Percentiles rank a stretch among this genome's conserved stretches.
phyloP scores from a whole-genome alignment of 2,329 filamentous ascomycete species.

The Fusarium verticillioides region DNA sequence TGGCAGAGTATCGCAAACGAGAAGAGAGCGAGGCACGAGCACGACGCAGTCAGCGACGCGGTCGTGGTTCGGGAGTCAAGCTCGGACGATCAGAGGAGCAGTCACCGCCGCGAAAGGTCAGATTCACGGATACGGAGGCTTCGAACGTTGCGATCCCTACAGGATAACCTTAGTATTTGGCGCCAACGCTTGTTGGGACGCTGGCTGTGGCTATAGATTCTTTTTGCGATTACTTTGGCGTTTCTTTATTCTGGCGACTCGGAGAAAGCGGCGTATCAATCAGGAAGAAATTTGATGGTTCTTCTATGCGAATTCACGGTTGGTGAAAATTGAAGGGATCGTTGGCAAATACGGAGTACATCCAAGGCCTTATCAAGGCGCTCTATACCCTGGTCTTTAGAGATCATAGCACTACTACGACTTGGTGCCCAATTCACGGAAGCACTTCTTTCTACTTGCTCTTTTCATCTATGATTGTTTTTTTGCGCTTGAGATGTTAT shows the following conservation, averaged over 20 bases:
- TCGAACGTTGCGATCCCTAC: slow-evolving; percentile 47
- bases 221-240: slow-evolving; percentile 22
- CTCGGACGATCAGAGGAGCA: slow-evolving; percentile 41
- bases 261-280: background rate
- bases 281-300: background rate
- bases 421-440: slow-evolving; percentile 2
- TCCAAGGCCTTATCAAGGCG: slow-evolving; percentile 15
- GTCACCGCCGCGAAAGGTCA: slow-evolving; percentile 49
- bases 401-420: slow-evolving; percentile 11
- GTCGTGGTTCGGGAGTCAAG: slow-evolving; percentile 47
- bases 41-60: slow-evolving; percentile 63
- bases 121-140: slow-evolving; percentile 55
- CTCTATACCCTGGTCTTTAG: slow-evolving; percentile 35
- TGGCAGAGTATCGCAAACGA: slow-evolving; percentile 70
- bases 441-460: slow-evolving; percentile 1
- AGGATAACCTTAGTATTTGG: slow-evolving; percentile 38
- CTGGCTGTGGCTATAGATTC: background rate
- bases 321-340: slow-evolving; percentile 6
- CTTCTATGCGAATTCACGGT: slow-evolving; percentile 3
- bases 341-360: slow-evolving; percentile 9
- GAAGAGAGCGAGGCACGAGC: slow-evolving; percentile 71
- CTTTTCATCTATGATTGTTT: background rate
- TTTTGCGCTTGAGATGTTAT: slow-evolving; percentile 20
- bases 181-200: background rate
- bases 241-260: slow-evolving; percentile 19